These are phyloP conservation scores for Parachaetomium inaequale DNA, from an alignment of 495 filamentous ascomycete genomes.

Conservation along the genomic window DNA sequence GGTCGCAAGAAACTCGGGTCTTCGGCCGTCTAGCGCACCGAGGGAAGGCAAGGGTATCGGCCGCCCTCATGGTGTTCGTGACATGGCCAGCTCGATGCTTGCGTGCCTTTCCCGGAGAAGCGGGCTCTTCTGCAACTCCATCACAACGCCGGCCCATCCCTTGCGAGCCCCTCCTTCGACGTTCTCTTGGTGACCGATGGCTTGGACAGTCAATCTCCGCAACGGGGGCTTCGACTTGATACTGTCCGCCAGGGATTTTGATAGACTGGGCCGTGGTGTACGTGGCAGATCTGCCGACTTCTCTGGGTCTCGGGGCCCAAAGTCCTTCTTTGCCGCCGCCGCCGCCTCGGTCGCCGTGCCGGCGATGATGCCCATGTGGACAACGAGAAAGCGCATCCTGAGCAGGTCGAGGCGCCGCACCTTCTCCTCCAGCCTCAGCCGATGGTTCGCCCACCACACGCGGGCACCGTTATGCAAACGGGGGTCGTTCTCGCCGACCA, in stretches of 20 bases:
- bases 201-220: slow-evolving; percentile 43
- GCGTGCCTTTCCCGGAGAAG: slow-evolving; percentile 50
- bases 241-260: slow-evolving; percentile 37
- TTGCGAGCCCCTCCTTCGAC: slow-evolving; percentile 36
- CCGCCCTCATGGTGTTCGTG: slow-evolving; percentile 18
- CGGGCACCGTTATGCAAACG: slow-evolving; percentile 44
- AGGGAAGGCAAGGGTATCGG: background rate
- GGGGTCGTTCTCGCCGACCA: slow-evolving; percentile 41
- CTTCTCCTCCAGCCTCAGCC: slow-evolving; percentile 44
- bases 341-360: slow-evolving; percentile 35
- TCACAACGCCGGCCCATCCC: slow-evolving; percentile 53
- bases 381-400: slow-evolving; percentile 55
- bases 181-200: slow-evolving; percentile 41
- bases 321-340: slow-evolving; percentile 34
- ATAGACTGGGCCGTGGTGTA: slow-evolving; percentile 24
- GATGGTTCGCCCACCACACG: slow-evolving; percentile 48
- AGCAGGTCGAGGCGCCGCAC: slow-evolving; percentile 58
- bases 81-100: slow-evolving; percentile 49
- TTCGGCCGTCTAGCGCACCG: slow-evolving; percentile 7
- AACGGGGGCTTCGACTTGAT: slow-evolving; percentile 41
- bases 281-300: slow-evolving; percentile 15
- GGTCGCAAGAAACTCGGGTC: background rate
- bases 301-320: slow-evolving; percentile 27
- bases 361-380: slow-evolving; percentile 53
- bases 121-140: slow-evolving; percentile 50